Conservation (phyloP, 768 basidiomycete species). For the Crepidotus variabilis region DNA sequence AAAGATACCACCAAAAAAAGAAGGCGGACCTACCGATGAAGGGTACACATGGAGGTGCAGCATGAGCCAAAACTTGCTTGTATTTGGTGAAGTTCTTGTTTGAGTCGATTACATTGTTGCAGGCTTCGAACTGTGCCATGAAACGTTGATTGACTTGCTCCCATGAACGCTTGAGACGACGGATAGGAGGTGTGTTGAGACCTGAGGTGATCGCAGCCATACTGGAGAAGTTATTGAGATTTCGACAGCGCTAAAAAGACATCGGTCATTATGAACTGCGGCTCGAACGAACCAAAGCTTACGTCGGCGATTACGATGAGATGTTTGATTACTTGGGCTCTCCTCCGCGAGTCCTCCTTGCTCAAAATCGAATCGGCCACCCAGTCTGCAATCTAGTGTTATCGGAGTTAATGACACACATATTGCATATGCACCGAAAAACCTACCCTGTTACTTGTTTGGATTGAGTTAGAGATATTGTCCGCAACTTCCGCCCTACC, state of each 20-base stretch:
- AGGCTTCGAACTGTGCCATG: constrained; percentile 67
- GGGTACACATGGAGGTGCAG: constrained; percentile 92
- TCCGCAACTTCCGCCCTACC: constrained; percentile 70
- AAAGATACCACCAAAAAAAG: constrained; percentile 5
- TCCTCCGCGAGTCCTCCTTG: constrained; percentile 78
- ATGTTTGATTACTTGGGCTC: constrained; percentile 81
- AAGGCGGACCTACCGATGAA: constrained; percentile 72
- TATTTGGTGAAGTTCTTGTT: constrained; percentile 95
- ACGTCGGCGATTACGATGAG: constrained; percentile 92
- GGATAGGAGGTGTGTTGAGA: constrained; percentile 89
- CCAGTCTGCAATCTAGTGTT: constrained; percentile 82
- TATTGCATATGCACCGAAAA: background rate
- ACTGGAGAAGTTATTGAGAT: constrained; percentile 91
- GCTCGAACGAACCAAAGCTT: constrained; percentile 24
- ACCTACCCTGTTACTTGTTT: constrained; percentile 80
- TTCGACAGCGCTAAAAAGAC: constrained; percentile 72
- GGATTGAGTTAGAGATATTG: constrained; percentile 85
- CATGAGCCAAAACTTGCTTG: constrained; percentile 73
- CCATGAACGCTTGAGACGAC: constrained; percentile 90
- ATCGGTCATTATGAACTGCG: background rate
- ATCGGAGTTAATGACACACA: background rate
- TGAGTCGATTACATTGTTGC: constrained; percentile 89
- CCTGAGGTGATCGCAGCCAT: constrained; percentile 96
- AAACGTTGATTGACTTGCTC: constrained; percentile 78
- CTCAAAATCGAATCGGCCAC: constrained; percentile 81